These are phyloP conservation scores for Houttuynia cordata DNA, from an alignment of 164 flowering plant species.

Conservation along the genomic window DNA sequence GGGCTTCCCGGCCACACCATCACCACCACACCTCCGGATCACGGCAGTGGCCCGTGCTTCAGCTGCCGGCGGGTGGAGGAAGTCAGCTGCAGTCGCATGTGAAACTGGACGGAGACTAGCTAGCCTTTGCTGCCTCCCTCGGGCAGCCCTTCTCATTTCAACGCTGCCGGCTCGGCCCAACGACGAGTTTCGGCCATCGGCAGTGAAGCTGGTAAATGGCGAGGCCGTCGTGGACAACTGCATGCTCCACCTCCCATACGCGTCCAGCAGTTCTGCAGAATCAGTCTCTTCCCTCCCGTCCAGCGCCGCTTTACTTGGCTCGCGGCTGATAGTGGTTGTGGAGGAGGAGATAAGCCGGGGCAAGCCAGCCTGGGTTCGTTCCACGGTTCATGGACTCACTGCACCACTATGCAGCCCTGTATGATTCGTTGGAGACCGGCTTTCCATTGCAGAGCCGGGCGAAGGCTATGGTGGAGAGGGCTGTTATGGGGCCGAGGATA, in stretches of 20 bases:
- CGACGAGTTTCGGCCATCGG: conserved; percentile 41
- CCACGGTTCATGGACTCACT: conserved; percentile 59
- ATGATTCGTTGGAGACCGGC: conserved; percentile 68
- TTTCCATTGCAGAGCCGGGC: conserved; percentile 58
- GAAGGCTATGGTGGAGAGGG: conserved; percentile 52
- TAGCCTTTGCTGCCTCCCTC: conserved; percentile 62
- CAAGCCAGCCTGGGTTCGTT: conserved; percentile 26
- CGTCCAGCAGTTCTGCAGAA: conserved; percentile 31
- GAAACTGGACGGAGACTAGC: conserved; percentile 60
- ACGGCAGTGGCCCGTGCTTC: conserved; percentile 49
- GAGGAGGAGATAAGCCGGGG: conserved; percentile 42
- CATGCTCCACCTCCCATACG: conserved; percentile 62
- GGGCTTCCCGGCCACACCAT: conserved; percentile 33
- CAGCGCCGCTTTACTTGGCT: conserved; percentile 35
- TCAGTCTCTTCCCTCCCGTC: conserved; percentile 50
- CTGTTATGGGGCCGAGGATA: conserved; percentile 56
- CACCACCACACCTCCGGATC: conserved; percentile 47
- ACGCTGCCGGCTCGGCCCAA: conserved; percentile 50
- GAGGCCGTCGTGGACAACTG: conserved; percentile 62
- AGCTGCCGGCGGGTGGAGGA: conserved; percentile 12
- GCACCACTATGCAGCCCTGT: conserved; percentile 62
- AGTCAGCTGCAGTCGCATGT: conserved; percentile 40
- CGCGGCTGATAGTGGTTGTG: conserved; percentile 49
- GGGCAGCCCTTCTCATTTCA: conserved; percentile 69
- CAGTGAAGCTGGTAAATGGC: conserved; percentile 46